Conservation (phyloP, 345 rosid genomes). For the Anacardium occidentale region DNA sequence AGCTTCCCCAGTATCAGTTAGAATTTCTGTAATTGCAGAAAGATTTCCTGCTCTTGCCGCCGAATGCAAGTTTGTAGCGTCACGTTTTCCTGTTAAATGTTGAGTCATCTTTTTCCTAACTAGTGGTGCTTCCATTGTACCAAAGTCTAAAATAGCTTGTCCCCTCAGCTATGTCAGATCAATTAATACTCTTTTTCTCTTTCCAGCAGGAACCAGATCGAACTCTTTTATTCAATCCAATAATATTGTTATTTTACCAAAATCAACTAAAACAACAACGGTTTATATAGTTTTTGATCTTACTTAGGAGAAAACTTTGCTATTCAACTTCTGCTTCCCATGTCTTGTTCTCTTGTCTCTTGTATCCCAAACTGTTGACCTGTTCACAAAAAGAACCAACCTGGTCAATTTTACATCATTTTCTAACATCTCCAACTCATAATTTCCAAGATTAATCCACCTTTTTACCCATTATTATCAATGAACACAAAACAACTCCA, state of each 20-base stretch:
- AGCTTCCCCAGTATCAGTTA: conserved; percentile 39
- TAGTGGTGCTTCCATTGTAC: conserved; percentile 31
- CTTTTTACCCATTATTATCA: neutral
- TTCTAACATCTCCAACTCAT: too few species aligned
- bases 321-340: conserved; percentile 18
- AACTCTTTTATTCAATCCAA: conserved; percentile 24
- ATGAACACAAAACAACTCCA: neutral
- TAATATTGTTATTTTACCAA: neutral
- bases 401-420: neutral
- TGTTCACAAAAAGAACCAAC: conserved; percentile 16
- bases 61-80: conserved; percentile 72
- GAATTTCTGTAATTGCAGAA: conserved; percentile 45
- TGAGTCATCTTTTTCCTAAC: conserved; percentile 73
- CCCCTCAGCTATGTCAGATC: neutral
- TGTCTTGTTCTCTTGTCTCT: conserved; percentile 16
- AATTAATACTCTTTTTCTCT: conserved; percentile 7
- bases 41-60: conserved; percentile 74
- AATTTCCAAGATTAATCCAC: too few species aligned
- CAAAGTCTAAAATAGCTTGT: conserved; percentile 1
- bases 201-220: conserved; percentile 44
- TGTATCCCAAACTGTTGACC: conserved; percentile 24
- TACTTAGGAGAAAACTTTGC: conserved; percentile 9
- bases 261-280: neutral
- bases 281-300: conserved; percentile 4
- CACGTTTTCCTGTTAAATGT: conserved; percentile 82